These are phyloP conservation scores for Zymoseptoria pseudotritici DNA, from an alignment of 2,329 filamentous ascomycete genomes.

Conservation along the genomic window DNA sequence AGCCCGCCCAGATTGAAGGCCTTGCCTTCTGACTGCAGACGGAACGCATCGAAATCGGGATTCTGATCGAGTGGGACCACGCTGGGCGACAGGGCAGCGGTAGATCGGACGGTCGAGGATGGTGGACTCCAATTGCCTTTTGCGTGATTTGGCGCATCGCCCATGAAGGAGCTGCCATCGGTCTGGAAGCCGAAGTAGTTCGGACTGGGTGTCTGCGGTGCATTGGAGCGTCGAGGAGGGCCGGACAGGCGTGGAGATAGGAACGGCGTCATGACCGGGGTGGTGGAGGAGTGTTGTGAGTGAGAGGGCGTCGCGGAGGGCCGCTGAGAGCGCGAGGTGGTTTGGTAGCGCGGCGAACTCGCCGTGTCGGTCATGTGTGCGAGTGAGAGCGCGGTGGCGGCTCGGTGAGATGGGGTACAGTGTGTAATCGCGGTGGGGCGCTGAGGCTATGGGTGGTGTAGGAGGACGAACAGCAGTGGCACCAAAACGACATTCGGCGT, in stretches of 20 bases:
- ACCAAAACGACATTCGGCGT: not conserved
- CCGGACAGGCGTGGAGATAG: conserved; percentile 20
- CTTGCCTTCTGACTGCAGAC: conserved; percentile 58
- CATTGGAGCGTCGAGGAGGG: conserved; percentile 13
- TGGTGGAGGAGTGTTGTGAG: conserved; percentile 6
- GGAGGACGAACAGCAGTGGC: not conserved
- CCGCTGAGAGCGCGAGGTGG: conserved; percentile 4
- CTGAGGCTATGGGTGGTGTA: not conserved
- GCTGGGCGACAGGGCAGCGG: conserved; percentile 60
- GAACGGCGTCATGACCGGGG: conserved; percentile 25
- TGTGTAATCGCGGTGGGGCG: not conserved
- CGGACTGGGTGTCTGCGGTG: conserved; percentile 50
- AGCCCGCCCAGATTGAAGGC: conserved; percentile 37
- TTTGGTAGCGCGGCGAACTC: conserved; percentile 18
- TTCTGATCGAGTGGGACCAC: conserved; percentile 67
- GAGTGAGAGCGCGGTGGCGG: conserved; percentile 2
- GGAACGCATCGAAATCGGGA: conserved; percentile 74
- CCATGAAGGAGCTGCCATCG: conserved; percentile 49
- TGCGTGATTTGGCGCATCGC: conserved; percentile 41
- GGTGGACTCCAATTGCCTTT: conserved; percentile 69
- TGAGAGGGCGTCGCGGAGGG: not conserved
- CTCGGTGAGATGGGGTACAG: not conserved
- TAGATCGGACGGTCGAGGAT: conserved; percentile 63
- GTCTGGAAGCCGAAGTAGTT: conserved; percentile 82
- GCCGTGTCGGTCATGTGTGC: conserved; percentile 19